Evolutionary conservation across 208 protist genomes (phyloP).

Genomic region (Entamoeba moshkovskii): DNA sequence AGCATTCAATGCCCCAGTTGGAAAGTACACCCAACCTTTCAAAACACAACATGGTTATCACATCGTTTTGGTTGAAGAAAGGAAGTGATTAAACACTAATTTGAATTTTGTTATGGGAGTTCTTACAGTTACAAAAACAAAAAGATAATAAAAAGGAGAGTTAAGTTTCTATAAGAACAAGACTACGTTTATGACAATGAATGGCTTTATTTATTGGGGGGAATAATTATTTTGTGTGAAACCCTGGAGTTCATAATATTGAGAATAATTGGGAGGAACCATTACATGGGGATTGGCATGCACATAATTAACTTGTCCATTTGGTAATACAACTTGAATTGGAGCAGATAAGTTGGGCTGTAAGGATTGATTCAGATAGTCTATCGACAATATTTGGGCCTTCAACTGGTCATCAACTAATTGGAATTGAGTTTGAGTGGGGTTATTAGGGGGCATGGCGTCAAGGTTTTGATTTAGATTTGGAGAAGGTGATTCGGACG

Average conservation of each 20-base stretch:
- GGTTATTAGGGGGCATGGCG: not conserved
- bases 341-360: not conserved
- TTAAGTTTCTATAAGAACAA: no score
- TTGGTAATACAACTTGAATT: not conserved
- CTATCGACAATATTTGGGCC: not conserved
- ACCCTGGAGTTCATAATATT: not conserved
- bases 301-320: not conserved
- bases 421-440: not conserved
- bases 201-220: not conserved
- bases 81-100: constrained; percentile 4
- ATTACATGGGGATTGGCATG: not conserved
- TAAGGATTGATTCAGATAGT: not conserved
- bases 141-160: no score
- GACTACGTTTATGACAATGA: no score
- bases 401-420: not conserved
- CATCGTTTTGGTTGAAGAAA: constrained; percentile 17
- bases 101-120: no score
- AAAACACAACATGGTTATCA: constrained; percentile 22
- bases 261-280: not conserved
- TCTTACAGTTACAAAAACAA: no score
- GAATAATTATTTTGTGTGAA: not conserved
- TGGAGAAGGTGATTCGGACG: not conserved
- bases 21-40: constrained; percentile 18
- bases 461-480: not conserved
- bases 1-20: constrained; percentile 7